These are phyloP conservation scores for Backusella tarrabulga DNA, from an alignment of 192 early-diverging fungal genomes.

Conservation along the genomic window DNA sequence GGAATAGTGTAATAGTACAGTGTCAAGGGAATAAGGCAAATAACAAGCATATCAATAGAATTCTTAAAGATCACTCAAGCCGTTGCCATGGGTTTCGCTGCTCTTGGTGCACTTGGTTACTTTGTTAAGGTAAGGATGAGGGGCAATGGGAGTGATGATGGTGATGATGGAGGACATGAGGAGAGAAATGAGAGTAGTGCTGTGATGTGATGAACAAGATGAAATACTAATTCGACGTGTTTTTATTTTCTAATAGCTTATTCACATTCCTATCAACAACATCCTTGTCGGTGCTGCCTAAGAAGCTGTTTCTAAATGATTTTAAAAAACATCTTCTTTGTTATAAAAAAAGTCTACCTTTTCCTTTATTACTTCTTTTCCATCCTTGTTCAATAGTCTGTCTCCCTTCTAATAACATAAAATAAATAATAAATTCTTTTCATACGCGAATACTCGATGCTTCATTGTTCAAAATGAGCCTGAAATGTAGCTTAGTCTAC, in stretches of 20 bases:
- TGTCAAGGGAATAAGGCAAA: no score
- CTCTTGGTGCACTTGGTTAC: conserved; percentile 97
- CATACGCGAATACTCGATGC: background rate
- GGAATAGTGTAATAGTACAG: background rate
- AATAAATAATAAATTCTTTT: background rate
- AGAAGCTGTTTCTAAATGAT: conserved; percentile 8
- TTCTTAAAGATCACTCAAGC: conserved; percentile 93
- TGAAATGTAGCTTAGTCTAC: background rate
- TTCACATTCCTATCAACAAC: conserved; percentile 99
- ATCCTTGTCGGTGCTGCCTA: conserved; percentile 82
- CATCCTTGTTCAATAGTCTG: conserved; percentile 1
- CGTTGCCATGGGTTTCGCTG: conserved; percentile 91
- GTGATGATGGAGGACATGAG: background rate
- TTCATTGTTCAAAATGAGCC: background rate
- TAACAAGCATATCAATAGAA: conserved; percentile 54
- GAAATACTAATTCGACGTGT: background rate
- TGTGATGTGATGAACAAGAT: background rate
- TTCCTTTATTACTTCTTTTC: background rate
- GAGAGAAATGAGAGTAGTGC: background rate
- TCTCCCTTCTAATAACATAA: background rate
- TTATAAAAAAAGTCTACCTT: background rate
- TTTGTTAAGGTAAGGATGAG: conserved; percentile 74
- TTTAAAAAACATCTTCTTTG: background rate
- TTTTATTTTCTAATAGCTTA: conserved; percentile 51
- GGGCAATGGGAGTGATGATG: background rate